Evolutionary conservation across 805 yeast genomes (phyloP), one percentile per base, ranked within the genome.

Genomic region (Ogataea thermomethanolica): DNA sequence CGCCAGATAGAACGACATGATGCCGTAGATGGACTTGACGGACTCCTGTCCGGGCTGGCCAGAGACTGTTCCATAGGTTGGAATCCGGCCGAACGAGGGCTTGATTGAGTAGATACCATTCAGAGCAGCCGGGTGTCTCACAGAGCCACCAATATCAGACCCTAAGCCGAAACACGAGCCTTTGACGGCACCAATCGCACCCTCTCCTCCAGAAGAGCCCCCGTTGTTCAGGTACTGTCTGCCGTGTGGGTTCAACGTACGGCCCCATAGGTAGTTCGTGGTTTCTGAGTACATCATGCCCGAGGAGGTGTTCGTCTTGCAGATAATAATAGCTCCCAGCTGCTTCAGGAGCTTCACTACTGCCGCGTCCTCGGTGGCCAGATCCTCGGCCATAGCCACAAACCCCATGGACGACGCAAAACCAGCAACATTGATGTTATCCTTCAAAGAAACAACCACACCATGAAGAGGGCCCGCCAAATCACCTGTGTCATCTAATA

Each of bases 181-280:
- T 33, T 72, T 71, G 54, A 74, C 66, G 1, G 73, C 79, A 28
- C 77, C 67, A 36, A 76, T 54, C 0, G 84, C 73, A 38, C 82
- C 81, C 55, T 79, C 85, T 35, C 86, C 86, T 15, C 81, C 79
- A 2, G 83, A 75, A 1, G 81, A 74, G 10, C 86, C 86, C 39
- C 85, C 85, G 1, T 78, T 69, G 7, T 79, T 69, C 44, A 78
- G 64, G 29, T 67, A 59, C 20, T 11, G 11, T 29, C 76, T 63
- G 46, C 79, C 76, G 55, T 62, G 60, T 0, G 81, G 71, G 50
- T 78, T 78, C 44, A 65, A 55, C 2, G 81, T 70, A 31, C 70
- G 60, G 2, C 81, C 82, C 37, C 66, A 69, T 45, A 79, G 59
- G 52, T 70, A 70, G 48, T 76, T 74, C 43, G 61, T 58, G 10